Base-by-base conservation (phyloP, 139 green algal species). In the Trebouxia sp. region DNA sequence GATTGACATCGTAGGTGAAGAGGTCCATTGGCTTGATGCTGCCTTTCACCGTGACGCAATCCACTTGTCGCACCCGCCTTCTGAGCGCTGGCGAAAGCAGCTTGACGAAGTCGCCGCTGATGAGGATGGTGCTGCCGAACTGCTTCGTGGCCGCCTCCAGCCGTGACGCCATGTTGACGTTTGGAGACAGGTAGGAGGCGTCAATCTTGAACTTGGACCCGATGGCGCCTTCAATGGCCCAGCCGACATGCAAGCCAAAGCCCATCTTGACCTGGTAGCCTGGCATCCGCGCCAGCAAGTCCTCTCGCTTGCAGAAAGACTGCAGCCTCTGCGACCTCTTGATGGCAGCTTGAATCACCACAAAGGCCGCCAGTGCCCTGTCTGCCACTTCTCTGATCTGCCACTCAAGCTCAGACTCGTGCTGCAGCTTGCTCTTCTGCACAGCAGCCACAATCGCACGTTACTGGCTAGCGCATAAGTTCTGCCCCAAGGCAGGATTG, bases 91-190 rank as follows among this genome's bases (percentile, higher is more conserved):
- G 79, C 5, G 81, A 89, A 32, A 92, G 83, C 80, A 90, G 75
- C 74, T 84, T 70, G 24, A 92, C 91, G 79, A 99, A 98, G 56
- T 91, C 86, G 30, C 92, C 87, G 15, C 80, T 89, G 67, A 98
- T 81, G 65, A 99, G 90, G 41, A 99, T 84, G 45, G 88, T 80
- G 41, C 89, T 86, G 22, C 92, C 87, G 82, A 97, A 99, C 91
- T 98, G 94, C 88, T 98, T 99, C 32, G 95, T 98, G 75, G 94
- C 95, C 0, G 95, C 94, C 83, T 99, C 96, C 72, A 99, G 90
- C 11, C 96, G 87, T 12, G 90, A 92, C 6, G 95, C 94, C 89
- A 99, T 97, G 91, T 99, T 99, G 58, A 99, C 96, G 84, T 98
- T 96, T 42, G 96, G 96, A 3, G 92, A 97, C 42, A 99, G 87